phyloP scores from a whole-genome alignment of 2,329 filamentous ascomycete genomes.

The Elsinoe fawcettii region DNA sequence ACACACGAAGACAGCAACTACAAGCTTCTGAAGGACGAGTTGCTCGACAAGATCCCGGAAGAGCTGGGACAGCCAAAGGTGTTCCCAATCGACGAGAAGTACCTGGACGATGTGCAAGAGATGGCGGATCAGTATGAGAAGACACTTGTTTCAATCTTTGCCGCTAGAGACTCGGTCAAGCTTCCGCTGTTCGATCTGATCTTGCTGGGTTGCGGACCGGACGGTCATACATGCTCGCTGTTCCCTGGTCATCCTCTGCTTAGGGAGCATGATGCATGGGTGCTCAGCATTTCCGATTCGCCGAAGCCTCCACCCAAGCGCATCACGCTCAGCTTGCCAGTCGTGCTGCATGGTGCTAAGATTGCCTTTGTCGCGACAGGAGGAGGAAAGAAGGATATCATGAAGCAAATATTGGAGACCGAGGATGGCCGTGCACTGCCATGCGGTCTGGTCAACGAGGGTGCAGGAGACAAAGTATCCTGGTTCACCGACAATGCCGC shows the following conservation, averaged over 20 bases:
- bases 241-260: slow-evolving; percentile 87
- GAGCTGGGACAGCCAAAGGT: slow-evolving; percentile 60
- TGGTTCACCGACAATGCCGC: slow-evolving; percentile 92
- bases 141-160: slow-evolving; percentile 74
- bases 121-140: slow-evolving; percentile 92
- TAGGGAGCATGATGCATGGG: slow-evolving; percentile 83
- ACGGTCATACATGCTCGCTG: slow-evolving; percentile 93
- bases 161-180: slow-evolving; percentile 85
- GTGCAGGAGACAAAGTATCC: slow-evolving; percentile 74
- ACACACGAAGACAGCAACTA: slow-evolving; percentile 95
- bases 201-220: slow-evolving; percentile 85
- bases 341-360: slow-evolving; percentile 76
- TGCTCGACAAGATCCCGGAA: slow-evolving; percentile 78
- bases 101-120: slow-evolving; percentile 75
- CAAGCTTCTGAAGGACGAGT: slow-evolving; percentile 73
- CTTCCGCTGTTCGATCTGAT: slow-evolving; percentile 92
- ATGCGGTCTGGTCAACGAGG: slow-evolving; percentile 79
- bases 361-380: slow-evolving; percentile 91
- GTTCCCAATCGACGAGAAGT: slow-evolving; percentile 65
- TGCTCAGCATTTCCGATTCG: slow-evolving; percentile 82
- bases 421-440: slow-evolving; percentile 67
- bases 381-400: slow-evolving; percentile 76
- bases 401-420: slow-evolving; percentile 84
- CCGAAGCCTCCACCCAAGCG: slow-evolving; percentile 87
- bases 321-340: slow-evolving; percentile 86